Evolutionary conservation across 345 rosid species (phyloP), one percentile per base, ranked within the genome.

Genomic region (Capsella bursapastoris): DNA sequence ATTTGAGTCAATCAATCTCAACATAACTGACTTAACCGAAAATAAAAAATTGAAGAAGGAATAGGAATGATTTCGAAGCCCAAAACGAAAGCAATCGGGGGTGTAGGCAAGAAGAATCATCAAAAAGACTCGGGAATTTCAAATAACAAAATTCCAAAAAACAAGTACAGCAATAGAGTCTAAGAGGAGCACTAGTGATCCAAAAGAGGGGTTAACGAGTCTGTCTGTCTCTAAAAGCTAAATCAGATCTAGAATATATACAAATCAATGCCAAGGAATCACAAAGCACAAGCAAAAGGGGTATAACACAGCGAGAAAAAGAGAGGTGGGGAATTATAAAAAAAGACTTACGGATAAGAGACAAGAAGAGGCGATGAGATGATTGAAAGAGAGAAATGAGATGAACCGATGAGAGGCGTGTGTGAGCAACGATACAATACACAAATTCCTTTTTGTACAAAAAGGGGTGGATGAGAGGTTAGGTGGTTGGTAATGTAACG

Each of bases 351-450:
- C 80, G 55, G 53, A 57, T 28, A 38, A 66, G 52, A 65, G 41
- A 8, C 3, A 12, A 55, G 57, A 38, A 66, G 52, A 65, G 41
- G 11, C 3, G 43, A 55, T 48, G n/a, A 3, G 56, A 73, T 48
- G 74, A 59, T 58, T 37, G 66, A 35, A 14, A 27, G 25, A 32
- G 38, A 12, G 3, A 44, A 68, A 68, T 27, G 65, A 44, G 45
- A 41, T 41, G 0, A 41, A 41, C 1, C 47, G 15, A 50, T 4
- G 18, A 50, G 63, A 69, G 66, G 75, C 80, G 80, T 70, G 75
- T 76, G 80, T 37, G 65, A 70, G 60, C 66, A 70, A 76, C 75
- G 75, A 70, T 8, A 38, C 41, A 38, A 37, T 63, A 0, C 44
- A 70, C 25, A 22, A 22, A 45, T 40, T 64, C 43, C 38, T 8